phyloP scores from a whole-genome alignment of 495 filamentous ascomycete species.

The Trichocladium antarcticum region DNA sequence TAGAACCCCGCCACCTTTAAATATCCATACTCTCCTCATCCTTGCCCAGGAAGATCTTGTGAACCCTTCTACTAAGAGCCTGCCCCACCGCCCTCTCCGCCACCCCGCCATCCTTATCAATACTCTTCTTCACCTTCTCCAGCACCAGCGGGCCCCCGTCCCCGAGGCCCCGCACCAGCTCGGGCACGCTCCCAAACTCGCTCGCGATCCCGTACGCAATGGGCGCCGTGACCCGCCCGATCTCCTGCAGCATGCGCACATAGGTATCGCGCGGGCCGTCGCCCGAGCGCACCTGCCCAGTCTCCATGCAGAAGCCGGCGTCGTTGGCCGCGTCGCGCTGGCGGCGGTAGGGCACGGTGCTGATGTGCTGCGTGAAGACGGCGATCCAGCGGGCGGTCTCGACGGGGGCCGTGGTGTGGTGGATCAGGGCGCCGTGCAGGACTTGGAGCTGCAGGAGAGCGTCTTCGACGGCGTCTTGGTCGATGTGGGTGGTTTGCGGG shows the following conservation, averaged over 20 bases:
- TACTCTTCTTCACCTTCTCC: slow-evolving; percentile 53
- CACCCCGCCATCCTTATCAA: slow-evolving; percentile 56
- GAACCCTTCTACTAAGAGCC: slow-evolving; percentile 58
- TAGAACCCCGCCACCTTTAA: no score
- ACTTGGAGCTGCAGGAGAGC: slow-evolving; percentile 65
- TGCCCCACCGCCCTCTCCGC: slow-evolving; percentile 56
- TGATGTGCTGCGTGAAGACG: slow-evolving; percentile 71
- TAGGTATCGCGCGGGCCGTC: slow-evolving; percentile 58
- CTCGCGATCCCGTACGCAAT: slow-evolving; percentile 60
- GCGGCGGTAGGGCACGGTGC: slow-evolving; percentile 59
- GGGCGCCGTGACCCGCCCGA: slow-evolving; percentile 58
- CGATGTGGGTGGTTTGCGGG: slow-evolving; percentile 42
- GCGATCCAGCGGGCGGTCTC: slow-evolving; percentile 71
- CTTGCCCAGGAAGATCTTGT: slow-evolving; percentile 60
- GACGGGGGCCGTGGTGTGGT: slow-evolving; percentile 50
- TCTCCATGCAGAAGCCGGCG: slow-evolving; percentile 68
- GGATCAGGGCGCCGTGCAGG: slow-evolving; percentile 53
- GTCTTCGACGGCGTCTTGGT: slow-evolving; percentile 64
- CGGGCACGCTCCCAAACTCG: slow-evolving; percentile 47
- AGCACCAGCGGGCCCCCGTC: slow-evolving; percentile 48
- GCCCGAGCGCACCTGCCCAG: slow-evolving; percentile 67
- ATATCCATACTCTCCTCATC: slow-evolving; percentile 60
- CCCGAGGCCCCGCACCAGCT: slow-evolving; percentile 49
- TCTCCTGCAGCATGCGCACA: slow-evolving; percentile 67
- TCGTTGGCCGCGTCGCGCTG: slow-evolving; percentile 30